Base-by-base conservation (phyloP, 2,329 filamentous ascomycete genomes). In the Dactylonectria estremocensis region DNA sequence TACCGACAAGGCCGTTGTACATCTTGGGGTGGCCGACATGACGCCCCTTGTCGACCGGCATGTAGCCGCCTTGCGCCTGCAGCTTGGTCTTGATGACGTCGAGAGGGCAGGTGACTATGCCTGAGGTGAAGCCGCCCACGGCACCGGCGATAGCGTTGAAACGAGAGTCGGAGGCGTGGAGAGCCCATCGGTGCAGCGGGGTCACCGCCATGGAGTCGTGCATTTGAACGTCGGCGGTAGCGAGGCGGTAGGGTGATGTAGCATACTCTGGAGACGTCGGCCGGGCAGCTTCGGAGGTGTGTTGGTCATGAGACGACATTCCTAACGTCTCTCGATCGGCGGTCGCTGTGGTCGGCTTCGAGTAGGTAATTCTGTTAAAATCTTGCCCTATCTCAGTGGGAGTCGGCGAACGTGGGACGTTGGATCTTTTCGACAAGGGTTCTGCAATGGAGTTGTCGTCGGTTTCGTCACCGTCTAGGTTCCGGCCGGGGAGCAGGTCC, bases 1-100 rank as follows among this genome's bases (percentile, higher is more conserved):
- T 98, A 49, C 96, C 96, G 9, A 97, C 78, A 76, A 99, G 88
- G 7, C 96, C 96, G 69, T 92, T 91, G 80, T 99, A 99, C 56
- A 96, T 84, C 86, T 84, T 85, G 22, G 83, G 81, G 67, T 87
- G 86, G 31, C 84, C 84, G 31, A 83, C 84, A 79, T 85, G 84
- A 61, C 80, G 80, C 67, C 81, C 85, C 70, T 84, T 83, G 74
- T 83, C 86, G 77, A 81, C 81, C 72, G 83, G 87, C 73, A 81
- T 74, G 81, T 97, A 97, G 20, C 94, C 93, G 70, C 95, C 95
- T 80, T 98, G 96, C 16, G 95, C 95, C 81, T 99, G 96, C 68
- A 99, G 84, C 82, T 98, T 98, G 50, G 96, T 99, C 85, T 99
- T 99, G 82, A 99, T 98, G 69, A 99, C 96, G 85, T 99, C 96